Conservation (phyloP, 1,139 yeast species). For the Diutina pseudorugosa region DNA sequence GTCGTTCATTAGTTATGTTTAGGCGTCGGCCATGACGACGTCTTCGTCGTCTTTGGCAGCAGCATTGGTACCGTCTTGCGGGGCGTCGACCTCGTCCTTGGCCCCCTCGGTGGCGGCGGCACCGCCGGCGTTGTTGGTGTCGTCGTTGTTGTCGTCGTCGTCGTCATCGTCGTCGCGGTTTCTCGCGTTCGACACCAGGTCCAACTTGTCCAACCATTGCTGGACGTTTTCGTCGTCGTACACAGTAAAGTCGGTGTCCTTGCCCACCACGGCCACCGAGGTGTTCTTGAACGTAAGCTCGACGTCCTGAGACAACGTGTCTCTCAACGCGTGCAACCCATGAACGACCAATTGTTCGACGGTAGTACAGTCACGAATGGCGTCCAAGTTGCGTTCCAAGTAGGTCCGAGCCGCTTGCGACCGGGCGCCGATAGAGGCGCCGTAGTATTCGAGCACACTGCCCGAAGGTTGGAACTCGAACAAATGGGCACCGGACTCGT, state of each 20-base stretch:
- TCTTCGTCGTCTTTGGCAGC: background rate
- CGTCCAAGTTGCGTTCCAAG: conserved; percentile 72
- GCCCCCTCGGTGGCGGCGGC: conserved; percentile 9
- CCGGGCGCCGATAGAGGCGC: conserved; percentile 96
- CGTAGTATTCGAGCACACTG: conserved; percentile 78
- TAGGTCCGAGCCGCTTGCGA: conserved; percentile 97
- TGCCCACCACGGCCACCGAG: conserved; percentile 83
- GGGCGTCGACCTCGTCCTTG: background rate
- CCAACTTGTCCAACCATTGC: conserved; percentile 63
- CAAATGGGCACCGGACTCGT: conserved; percentile 88
- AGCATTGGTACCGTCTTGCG: background rate
- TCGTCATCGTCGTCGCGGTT: conserved; percentile 30
- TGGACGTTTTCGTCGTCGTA: conserved; percentile 83
- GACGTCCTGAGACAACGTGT: conserved; percentile 87
- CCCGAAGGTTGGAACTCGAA: conserved; percentile 96
- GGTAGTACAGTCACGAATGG: conserved; percentile 43
- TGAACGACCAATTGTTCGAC: conserved; percentile 71
- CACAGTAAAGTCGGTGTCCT: conserved; percentile 57
- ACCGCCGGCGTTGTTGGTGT: conserved; percentile 13
- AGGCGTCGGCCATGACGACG: background rate
- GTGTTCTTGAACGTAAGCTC: conserved; percentile 79
- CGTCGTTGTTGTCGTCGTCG: conserved; percentile 18
- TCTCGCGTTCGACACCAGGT: conserved; percentile 43
- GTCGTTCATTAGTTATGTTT: background rate
- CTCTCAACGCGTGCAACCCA: conserved; percentile 87